A percentile compares a stretch with the other conserved stretches of the same genome.
Conservation (phyloP, 148 eudicot genomes). For the Fagopyrum homotropicum region DNA sequence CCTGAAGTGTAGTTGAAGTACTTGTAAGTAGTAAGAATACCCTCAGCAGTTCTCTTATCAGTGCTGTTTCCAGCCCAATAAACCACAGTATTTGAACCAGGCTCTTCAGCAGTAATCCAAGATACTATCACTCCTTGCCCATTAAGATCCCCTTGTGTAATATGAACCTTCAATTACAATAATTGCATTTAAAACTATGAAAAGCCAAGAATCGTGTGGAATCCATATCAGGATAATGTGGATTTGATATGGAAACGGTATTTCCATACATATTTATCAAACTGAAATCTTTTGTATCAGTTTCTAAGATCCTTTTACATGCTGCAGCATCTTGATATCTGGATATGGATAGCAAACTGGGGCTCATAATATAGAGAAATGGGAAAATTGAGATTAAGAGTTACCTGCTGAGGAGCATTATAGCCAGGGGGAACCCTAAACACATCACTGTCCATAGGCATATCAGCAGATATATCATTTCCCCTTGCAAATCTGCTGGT, state of each 20-base stretch:
- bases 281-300: too few species aligned
- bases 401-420: conserved; percentile 81
- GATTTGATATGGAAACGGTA: too few species aligned
- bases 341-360: too few species aligned
- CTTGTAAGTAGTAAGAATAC: conserved; percentile 13
- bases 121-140: conserved; percentile 26
- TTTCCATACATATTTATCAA: too few species aligned
- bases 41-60: conserved; percentile 6
- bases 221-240: too few species aligned
- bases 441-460: conserved; percentile 72
- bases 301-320: too few species aligned
- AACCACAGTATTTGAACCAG: conserved; percentile 18
- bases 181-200: background rate
- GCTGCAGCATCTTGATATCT: too few species aligned
- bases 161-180: conserved; percentile 21
- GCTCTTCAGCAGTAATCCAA: conserved; percentile 20
- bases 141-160: conserved; percentile 26
- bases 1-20: conserved; percentile 25
- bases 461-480: conserved; percentile 37
- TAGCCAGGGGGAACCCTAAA: conserved; percentile 61
- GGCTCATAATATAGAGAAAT: too few species aligned
- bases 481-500: conserved; percentile 43
- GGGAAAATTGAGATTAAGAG: background rate
- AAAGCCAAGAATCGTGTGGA: background rate
- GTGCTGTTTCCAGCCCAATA: conserved; percentile 21